Conservation (phyloP, 2,329 filamentous ascomycete genomes). For the Trichoderma semiorbis region DNA sequence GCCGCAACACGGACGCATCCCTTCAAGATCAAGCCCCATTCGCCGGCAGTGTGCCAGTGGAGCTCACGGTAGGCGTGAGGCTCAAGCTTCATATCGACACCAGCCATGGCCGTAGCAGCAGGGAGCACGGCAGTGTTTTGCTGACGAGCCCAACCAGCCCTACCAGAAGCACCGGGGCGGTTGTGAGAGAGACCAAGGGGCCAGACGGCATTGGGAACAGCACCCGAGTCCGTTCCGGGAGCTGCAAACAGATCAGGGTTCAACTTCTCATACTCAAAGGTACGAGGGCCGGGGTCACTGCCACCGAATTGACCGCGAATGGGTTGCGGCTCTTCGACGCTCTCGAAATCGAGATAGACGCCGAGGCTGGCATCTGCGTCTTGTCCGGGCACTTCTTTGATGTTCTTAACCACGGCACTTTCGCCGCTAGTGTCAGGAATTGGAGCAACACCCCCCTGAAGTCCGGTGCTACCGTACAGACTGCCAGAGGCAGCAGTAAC, state of each 20-base stretch:
- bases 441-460: slow-evolving; percentile 40
- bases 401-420: slow-evolving; percentile 37
- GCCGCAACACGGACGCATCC: slow-evolving; percentile 50
- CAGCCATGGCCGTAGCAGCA: slow-evolving; percentile 48
- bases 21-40: slow-evolving; percentile 53
- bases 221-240: slow-evolving; percentile 50
- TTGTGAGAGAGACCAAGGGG: slow-evolving; percentile 52
- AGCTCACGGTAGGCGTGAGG: slow-evolving; percentile 58
- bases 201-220: slow-evolving; percentile 49
- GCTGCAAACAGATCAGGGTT: slow-evolving; percentile 54
- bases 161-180: slow-evolving; percentile 39
- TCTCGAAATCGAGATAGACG: slow-evolving; percentile 51
- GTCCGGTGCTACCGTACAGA: slow-evolving; percentile 37
- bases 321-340: slow-evolving; percentile 51
- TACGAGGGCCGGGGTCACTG: slow-evolving; percentile 51
- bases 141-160: slow-evolving; percentile 52
- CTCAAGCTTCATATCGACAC: slow-evolving; percentile 57
- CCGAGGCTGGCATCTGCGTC: slow-evolving; percentile 48
- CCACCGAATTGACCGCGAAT: slow-evolving; percentile 49
- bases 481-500: slow-evolving; percentile 38
- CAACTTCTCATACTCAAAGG: slow-evolving; percentile 48
- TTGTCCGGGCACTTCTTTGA: slow-evolving; percentile 47
- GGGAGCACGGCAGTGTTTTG: slow-evolving; percentile 52
- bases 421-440: slow-evolving; percentile 37
- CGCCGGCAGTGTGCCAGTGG: slow-evolving; percentile 57